phyloP scores from a whole-genome alignment of 1,284 basidiomycete genomes.

The Wallemia hederae region DNA sequence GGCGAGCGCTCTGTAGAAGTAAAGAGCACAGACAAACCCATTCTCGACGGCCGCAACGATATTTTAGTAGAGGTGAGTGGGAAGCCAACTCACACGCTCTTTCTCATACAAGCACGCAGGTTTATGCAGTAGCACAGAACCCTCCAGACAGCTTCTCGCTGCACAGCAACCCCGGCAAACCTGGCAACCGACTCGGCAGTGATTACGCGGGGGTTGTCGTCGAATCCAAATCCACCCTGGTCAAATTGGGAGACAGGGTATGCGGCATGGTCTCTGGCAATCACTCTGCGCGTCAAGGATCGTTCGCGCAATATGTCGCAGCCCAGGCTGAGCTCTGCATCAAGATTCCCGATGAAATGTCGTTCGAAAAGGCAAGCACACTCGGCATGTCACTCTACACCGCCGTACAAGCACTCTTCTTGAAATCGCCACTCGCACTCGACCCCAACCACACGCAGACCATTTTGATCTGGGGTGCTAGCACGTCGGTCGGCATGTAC shows the following conservation, averaged over 20 bases:
- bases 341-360: background rate
- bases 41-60: background rate
- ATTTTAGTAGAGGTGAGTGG: background rate
- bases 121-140: background rate
- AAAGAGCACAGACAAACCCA: background rate
- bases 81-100: background rate
- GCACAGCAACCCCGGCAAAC: background rate
- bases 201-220: background rate
- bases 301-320: background rate
- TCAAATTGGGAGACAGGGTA: background rate
- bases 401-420: background rate
- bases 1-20: background rate
- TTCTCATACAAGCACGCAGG: background rate
- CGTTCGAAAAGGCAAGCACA: background rate
- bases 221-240: background rate
- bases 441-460: background rate
- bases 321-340: background rate
- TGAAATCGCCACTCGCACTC: background rate
- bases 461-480: conserved; percentile 20
- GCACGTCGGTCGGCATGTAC: conserved; percentile 20
- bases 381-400: background rate
- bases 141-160: background rate
- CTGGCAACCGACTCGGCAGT: background rate
- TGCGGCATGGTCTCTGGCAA: background rate
- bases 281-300: background rate